Evolutionary conservation across 1,284 basidiomycete genomes (phyloP), one percentile per base, ranked within the genome.

Genomic region (Kalmanozyma brasiliensis): DNA sequence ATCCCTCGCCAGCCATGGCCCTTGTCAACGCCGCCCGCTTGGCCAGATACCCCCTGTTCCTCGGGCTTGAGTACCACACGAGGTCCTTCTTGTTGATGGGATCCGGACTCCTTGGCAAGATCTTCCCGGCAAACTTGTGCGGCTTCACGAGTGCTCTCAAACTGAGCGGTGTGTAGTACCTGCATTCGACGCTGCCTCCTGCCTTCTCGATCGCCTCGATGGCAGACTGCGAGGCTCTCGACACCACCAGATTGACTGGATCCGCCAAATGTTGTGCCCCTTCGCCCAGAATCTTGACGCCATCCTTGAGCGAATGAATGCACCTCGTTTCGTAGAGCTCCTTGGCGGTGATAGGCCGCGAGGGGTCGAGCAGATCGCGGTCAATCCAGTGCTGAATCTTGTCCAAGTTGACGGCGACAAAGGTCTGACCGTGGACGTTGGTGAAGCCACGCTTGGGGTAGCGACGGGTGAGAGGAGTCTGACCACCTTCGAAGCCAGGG

Each of bases 391-490:
- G 85, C 77, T 97, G 94, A 70, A 98, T 87, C 37, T 90, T 87
- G 79, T 92, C 89, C 20, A 98, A 85, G 77, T 94, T 94, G 16
- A 98, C 85, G 1, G 93, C 89, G 7, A 91, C 91, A 84, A 87
- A 95, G 3, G 85, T 88, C 81, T 89, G 64, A 20, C 63, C 69
- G 51, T 79, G 74, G 40, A 89, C 87, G 84, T 97, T 98, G 61
- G 89, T 87, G 82, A 98, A 98, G 41, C 95, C 95, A 43, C 89
- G 87, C 85, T 98, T 98, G 9, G 95, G 95, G 81, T 94, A 92
- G 42, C 90, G 85, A 72, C 93, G 89, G n/a, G 89, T 90, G 56
- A 98, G 88, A 8, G 95, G 92, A 20, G 94, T 97, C 83, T 98
- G 95, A 71, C 95, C 95, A 79, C 95, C 95, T 83, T 96, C 94